These are phyloP conservation scores for Mesostigma viride DNA, from an alignment of 139 green algal species.

Conservation along the genomic window DNA sequence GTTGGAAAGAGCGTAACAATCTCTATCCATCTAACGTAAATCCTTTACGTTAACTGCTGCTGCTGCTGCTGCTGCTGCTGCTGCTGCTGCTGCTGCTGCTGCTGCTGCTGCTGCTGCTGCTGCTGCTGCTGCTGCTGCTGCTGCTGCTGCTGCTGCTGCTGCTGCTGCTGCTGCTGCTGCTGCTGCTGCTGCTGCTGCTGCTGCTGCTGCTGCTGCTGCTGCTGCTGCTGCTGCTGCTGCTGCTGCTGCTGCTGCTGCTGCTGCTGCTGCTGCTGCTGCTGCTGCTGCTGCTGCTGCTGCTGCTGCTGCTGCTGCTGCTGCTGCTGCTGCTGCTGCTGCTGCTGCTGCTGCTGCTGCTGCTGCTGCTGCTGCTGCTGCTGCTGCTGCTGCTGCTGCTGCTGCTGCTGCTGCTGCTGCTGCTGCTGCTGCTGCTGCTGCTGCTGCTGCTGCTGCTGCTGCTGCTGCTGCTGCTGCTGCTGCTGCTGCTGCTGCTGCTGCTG, in stretches of 20 bases:
- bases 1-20: too few species aligned
- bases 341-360: background rate
- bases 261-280: conserved; percentile 8
- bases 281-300: background rate
- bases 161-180: conserved; percentile 10
- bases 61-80: background rate
- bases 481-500: background rate
- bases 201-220: conserved; percentile 3
- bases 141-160: conserved; percentile 10
- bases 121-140: conserved; percentile 8
- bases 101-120: conserved; percentile 9
- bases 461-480: background rate
- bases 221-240: background rate
- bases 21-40: too few species aligned
- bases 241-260: background rate
- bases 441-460: background rate
- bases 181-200: background rate
- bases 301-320: background rate
- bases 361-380: background rate
- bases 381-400: background rate
- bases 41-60: too few species aligned
- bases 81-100: conserved; percentile 10
- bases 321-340: background rate
- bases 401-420: background rate
- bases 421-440: background rate